Evolutionary conservation across 2,329 filamentous ascomycete genomes (phyloP).

Genomic region (Pleomassaria siparia): DNA sequence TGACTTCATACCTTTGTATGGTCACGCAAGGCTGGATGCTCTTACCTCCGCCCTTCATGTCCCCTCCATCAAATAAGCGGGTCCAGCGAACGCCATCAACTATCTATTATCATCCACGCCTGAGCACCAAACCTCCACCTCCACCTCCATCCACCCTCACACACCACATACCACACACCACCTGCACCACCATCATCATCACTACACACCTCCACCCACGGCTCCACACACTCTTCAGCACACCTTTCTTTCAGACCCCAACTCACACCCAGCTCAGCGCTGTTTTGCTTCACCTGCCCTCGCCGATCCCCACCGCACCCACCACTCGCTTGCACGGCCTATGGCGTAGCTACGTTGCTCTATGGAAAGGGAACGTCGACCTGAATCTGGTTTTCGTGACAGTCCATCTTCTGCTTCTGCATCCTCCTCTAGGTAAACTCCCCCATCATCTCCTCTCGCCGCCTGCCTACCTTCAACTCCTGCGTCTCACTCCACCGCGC

Average conservation of each 20-base stretch:
- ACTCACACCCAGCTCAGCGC: slow-evolving; percentile 1
- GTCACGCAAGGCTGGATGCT: too few relatives aligned
- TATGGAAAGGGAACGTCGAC: slow-evolving; percentile 34
- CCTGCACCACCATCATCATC: too few relatives aligned
- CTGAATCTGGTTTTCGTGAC: slow-evolving; percentile 22
- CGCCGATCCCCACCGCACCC: slow-evolving; percentile 21
- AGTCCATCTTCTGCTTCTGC: slow-evolving; percentile 17
- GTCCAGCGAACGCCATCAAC: slow-evolving; percentile 10
- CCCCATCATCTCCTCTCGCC: slow-evolving; percentile 12
- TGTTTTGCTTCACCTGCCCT: slow-evolving; percentile 4
- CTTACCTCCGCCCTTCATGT: slow-evolving; percentile 2
- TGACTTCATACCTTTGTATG: too few relatives aligned
- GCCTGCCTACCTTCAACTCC: slow-evolving; percentile 2
- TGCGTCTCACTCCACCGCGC: slow-evolving; percentile 5
- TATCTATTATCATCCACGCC: slow-evolving; percentile 21
- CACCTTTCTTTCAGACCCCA: neutral
- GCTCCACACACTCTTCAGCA: neutral
- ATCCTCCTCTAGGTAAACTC: slow-evolving; percentile 28
- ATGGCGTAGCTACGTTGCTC: slow-evolving; percentile 35
- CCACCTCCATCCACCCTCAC: neutral
- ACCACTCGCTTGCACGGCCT: slow-evolving; percentile 41
- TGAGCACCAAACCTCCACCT: slow-evolving; percentile 3
- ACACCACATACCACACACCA: neutral
- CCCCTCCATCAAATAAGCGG: slow-evolving; percentile 15
- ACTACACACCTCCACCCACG: neutral